Evolutionary conservation across 768 basidiomycete genomes (phyloP), one percentile per base, ranked within the genome.

Genomic region (Russula griseocarnosa): DNA sequence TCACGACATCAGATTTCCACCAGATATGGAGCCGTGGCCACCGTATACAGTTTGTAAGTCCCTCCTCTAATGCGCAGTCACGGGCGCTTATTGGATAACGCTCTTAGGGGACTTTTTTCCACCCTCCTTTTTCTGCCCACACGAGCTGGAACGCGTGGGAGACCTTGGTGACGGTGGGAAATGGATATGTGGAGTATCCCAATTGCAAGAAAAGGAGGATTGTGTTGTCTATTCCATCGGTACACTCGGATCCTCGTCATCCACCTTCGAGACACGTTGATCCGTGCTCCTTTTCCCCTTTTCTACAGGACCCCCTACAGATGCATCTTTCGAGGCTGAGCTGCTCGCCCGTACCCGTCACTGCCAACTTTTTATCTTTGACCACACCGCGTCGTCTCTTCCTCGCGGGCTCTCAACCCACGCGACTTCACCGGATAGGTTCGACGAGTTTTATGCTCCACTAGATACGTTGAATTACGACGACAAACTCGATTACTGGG

Each of bases 161-260:
- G 76, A 79, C 16, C 73, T 87, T 10, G 85, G 85, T 20, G 86
- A 87, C 70, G 86, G 86, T 16, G 86, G 87, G 16, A 88, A 87
- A 73, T 88, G 84, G 83, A 77, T 85, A 18, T 87, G 87, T 68
- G 87, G 87, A 2, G 69, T 87, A 28, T 82, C 82, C 26, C 77
- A 81, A 3, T 73, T 87, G 6, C 74, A 75, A 58, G 74, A 80
- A 56, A 86, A 86, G 72, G 73, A 72, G 24, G 76, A 82, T 53
- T 86, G 86, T 69, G 72, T 86, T 53, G 74, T 88, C 58, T 88
- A 87, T 66, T 83, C 84, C 3, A 78, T 87, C 58, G 86, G 85
- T 84, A 69, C 68, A 70, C 60, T 44, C 26, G 36, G 11, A 16
- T 8, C 26, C 11, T 24, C 34, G 8, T 49, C 28, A 16, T 59